These are phyloP conservation scores for Alternaria alternata DNA, from an alignment of 2,329 filamentous ascomycete genomes.

Conservation along the genomic window DNA sequence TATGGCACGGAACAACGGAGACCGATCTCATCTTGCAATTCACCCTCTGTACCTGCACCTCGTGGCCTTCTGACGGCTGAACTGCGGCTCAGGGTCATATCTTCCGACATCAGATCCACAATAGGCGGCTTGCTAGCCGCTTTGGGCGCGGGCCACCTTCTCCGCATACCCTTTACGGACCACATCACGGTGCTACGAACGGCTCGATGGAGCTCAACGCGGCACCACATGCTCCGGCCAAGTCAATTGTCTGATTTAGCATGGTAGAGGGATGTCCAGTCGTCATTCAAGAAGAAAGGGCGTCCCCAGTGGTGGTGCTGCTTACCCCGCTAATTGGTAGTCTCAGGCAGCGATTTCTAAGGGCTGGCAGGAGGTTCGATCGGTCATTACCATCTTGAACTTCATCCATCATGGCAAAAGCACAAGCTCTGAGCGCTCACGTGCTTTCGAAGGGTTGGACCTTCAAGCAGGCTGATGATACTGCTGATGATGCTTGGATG, in stretches of 20 bases:
- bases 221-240: constrained; percentile 38
- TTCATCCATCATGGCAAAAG: constrained; percentile 34
- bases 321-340: constrained; percentile 19
- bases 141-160: constrained; percentile 31
- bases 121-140: constrained; percentile 23
- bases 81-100: constrained; percentile 24
- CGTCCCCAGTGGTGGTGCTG: constrained; percentile 10
- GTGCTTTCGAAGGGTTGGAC: constrained; percentile 53
- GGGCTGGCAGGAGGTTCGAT: constrained; percentile 9
- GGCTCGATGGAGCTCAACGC: constrained; percentile 37
- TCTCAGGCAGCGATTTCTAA: constrained; percentile 1
- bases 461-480: constrained; percentile 57
- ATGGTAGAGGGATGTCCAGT: constrained; percentile 20
- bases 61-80: constrained; percentile 21
- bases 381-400: constrained; percentile 1
- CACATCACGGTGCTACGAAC: constrained; percentile 33
- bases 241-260: constrained; percentile 34
- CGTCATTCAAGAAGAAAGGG: constrained; percentile 16
- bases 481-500: constrained; percentile 53
- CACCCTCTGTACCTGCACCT: constrained; percentile 20
- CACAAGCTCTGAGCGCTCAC: constrained; percentile 34
- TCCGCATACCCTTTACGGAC: constrained; percentile 23
- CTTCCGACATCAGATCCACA: constrained; percentile 28
- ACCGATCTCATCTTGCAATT: constrained; percentile 29
- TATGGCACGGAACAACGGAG: constrained; percentile 31